A percentile compares a stretch with the other conserved stretches of the same genome.
phyloP scores from a whole-genome alignment of 1,284 basidiomycete species.

The Malassezia globosa region DNA sequence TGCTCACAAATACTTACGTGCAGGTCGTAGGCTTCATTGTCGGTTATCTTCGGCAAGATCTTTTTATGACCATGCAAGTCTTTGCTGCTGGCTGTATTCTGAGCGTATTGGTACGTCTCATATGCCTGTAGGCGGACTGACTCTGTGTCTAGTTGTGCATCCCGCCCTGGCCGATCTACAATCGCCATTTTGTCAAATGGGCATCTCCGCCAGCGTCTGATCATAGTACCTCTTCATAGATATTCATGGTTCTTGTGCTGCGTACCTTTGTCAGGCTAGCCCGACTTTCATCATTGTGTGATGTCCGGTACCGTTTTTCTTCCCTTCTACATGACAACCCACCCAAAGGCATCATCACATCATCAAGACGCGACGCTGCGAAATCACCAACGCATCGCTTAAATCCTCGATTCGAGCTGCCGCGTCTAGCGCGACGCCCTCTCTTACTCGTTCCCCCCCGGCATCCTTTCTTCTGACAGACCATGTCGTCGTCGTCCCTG shows the following conservation, averaged over 20 bases:
- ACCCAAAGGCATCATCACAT: too few relatives aligned
- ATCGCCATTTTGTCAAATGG: constrained; percentile 9
- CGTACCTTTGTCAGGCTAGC: neutral
- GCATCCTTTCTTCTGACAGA: neutral
- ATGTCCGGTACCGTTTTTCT: too few relatives aligned
- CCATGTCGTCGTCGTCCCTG: constrained; percentile 14
- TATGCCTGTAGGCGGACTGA: too few relatives aligned
- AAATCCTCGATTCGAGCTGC: constrained; percentile 7
- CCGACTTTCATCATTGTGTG: too few relatives aligned
- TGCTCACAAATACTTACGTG: neutral
- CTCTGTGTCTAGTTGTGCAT: constrained; percentile 9
- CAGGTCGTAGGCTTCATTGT: constrained; percentile 6
- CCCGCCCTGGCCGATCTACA: constrained; percentile 16
- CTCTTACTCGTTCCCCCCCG: neutral
- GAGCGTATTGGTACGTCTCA: constrained; percentile 1
- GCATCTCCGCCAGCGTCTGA: neutral
- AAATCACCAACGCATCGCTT: too few relatives aligned
- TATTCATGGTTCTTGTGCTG: neutral
- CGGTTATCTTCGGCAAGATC: constrained; percentile 10
- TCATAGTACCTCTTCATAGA: neutral
- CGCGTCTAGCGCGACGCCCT: neutral
- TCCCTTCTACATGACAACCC: too few relatives aligned
- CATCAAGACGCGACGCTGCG: too few relatives aligned
- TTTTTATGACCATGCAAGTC: neutral
- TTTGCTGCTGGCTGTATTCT: neutral